These are phyloP conservation scores for Scenedesmus sp. DNA, from an alignment of 163 green algal genomes.

Conservation along the genomic window DNA sequence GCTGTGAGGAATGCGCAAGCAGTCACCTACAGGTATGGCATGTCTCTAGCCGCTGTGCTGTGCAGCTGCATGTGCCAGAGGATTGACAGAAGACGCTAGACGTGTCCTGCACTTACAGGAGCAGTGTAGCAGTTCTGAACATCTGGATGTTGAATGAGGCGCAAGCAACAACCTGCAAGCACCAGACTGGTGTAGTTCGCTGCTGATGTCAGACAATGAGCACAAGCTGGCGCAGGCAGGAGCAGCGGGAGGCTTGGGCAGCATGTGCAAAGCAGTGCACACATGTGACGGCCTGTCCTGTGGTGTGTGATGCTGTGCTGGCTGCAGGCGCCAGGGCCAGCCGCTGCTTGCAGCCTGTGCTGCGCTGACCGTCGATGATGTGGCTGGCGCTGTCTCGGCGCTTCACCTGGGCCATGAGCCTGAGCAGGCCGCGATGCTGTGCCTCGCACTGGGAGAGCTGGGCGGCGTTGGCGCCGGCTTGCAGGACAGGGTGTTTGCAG, in stretches of 20 bases:
- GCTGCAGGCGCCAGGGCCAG: constrained; percentile 38
- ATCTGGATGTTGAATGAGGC: too few species aligned
- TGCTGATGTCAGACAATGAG: too few species aligned
- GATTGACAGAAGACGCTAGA: too few species aligned
- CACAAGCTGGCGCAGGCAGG: too few species aligned
- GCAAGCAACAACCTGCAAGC: too few species aligned
- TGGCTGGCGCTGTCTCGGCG: neutral
- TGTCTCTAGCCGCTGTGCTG: neutral
- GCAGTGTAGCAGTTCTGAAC: too few species aligned
- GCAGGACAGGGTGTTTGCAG: constrained; percentile 38
- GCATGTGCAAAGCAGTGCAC: neutral
- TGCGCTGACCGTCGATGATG: constrained; percentile 33
- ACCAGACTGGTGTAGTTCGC: too few species aligned
- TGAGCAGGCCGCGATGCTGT: constrained; percentile 41
- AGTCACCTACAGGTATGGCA: constrained; percentile 1
- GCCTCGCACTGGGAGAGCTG: constrained; percentile 11
- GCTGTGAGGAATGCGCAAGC: constrained; percentile 15
- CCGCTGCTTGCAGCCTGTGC: constrained; percentile 40
- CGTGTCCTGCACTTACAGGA: too few species aligned
- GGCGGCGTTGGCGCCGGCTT: neutral
- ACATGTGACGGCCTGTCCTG: neutral
- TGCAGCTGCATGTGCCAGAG: too few species aligned
- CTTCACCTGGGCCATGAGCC: constrained; percentile 48
- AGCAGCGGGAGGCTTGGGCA: too few species aligned
- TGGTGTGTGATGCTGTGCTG: neutral